phyloP scores from a whole-genome alignment of 148 eudicot species.

The Chenopodium formosanum region DNA sequence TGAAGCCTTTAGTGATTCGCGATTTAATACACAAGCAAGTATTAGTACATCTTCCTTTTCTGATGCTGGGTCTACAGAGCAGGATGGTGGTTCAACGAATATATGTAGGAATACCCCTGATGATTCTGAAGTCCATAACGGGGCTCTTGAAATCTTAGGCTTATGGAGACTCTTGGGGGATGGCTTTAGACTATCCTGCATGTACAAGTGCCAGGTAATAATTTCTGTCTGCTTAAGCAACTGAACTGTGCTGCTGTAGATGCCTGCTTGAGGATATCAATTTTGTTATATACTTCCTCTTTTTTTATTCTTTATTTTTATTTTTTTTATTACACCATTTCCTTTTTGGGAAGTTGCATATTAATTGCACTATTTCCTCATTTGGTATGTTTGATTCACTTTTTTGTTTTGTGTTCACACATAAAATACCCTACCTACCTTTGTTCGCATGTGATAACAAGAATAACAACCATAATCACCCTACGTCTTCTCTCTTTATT shows the following conservation, averaged over 20 bases:
- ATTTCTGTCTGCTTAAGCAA: not conserved
- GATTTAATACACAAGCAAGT: slow-evolving; percentile 38
- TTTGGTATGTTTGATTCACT: too few species aligned
- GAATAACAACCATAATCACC: too few species aligned
- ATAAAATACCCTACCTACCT: too few species aligned
- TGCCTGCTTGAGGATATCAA: slow-evolving; percentile 21
- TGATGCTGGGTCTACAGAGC: slow-evolving; percentile 63
- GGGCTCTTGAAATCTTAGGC: slow-evolving; percentile 68
- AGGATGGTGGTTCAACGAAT: slow-evolving; percentile 43
- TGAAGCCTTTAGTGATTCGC: slow-evolving; percentile 62
- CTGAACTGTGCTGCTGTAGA: slow-evolving; percentile 4
- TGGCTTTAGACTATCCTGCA: slow-evolving; percentile 85
- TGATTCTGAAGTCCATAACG: slow-evolving; percentile 52
- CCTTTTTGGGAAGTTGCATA: too few species aligned
- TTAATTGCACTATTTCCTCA: too few species aligned
- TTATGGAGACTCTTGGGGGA: slow-evolving; percentile 78
- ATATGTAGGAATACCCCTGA: slow-evolving; percentile 39
- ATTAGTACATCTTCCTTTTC: slow-evolving; percentile 48
- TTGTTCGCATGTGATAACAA: too few species aligned
- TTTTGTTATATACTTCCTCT: not conserved
- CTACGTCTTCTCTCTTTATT: too few species aligned
- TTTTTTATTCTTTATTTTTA: too few species aligned
- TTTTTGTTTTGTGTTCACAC: too few species aligned
- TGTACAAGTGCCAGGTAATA: slow-evolving; percentile 83
- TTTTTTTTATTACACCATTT: too few species aligned